A percentile compares a stretch with the other conserved stretches of the same genome.
Evolutionary conservation across 768 basidiomycete species (phyloP).

Genomic region (Boletus insuetus): DNA sequence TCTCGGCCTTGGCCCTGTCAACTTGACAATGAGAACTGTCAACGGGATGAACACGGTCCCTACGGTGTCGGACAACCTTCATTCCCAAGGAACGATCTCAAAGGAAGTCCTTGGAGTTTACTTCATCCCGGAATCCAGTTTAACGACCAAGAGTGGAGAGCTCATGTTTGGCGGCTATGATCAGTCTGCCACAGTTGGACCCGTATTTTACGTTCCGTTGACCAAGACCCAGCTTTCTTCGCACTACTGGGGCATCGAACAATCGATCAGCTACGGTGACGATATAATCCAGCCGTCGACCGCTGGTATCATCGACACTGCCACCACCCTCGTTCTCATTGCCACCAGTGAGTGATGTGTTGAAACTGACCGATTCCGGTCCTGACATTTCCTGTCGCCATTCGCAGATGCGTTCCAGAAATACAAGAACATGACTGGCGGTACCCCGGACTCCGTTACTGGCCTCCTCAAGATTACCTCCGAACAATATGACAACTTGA

Average conservation of each 20-base stretch:
- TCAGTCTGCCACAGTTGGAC: slow-evolving; percentile 3
- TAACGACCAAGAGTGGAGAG: slow-evolving; percentile 5
- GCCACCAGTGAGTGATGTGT: slow-evolving; percentile 15
- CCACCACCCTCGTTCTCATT: slow-evolving; percentile 25
- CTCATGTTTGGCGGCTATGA: slow-evolving; percentile 32
- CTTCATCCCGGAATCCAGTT: slow-evolving; percentile 21
- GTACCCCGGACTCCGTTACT: not conserved
- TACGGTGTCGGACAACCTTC: slow-evolving; percentile 37
- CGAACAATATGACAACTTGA: not conserved
- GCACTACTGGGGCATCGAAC: slow-evolving; percentile 32
- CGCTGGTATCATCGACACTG: slow-evolving; percentile 35
- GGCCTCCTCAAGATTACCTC: not conserved
- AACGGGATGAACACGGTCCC: slow-evolving; percentile 15
- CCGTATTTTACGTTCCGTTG: slow-evolving; percentile 22
- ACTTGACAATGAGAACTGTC: slow-evolving; percentile 30
- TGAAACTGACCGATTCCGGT: too few relatives aligned
- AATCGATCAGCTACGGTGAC: slow-evolving; percentile 28
- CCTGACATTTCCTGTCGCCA: too few relatives aligned
- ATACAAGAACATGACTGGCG: not conserved
- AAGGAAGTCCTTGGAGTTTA: slow-evolving; percentile 32
- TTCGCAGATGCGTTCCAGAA: not conserved
- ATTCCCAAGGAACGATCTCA: slow-evolving; percentile 26
- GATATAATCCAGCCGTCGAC: slow-evolving; percentile 20
- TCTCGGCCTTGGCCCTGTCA: slow-evolving; percentile 35
- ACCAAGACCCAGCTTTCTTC: slow-evolving; percentile 23